Conservation (phyloP, 163 green algal genomes). For the Smithsoniella earleae region DNA sequence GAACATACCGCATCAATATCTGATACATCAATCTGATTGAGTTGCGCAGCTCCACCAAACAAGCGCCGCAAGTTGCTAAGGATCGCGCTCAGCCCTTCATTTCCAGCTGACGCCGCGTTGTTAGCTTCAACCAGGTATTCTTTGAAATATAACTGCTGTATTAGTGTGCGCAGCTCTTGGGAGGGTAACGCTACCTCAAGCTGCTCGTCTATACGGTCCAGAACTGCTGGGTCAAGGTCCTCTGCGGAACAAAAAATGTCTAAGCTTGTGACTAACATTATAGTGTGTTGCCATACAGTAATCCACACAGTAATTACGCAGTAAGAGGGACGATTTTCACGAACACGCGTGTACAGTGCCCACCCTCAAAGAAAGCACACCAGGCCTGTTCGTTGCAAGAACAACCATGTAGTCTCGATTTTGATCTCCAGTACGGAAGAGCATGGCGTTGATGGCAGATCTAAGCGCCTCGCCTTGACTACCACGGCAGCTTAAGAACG, state of each 20-base stretch:
- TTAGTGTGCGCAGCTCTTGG: conserved; percentile 52
- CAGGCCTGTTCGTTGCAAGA: conserved; percentile 92
- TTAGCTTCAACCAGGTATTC: conserved; percentile 36
- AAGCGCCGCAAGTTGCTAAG: not conserved
- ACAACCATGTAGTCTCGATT: conserved; percentile 88
- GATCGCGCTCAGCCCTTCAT: too few species aligned
- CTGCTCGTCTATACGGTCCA: conserved; percentile 95
- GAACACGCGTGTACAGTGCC: too few species aligned
- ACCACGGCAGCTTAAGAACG: conserved; percentile 82
- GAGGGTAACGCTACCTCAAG: conserved; percentile 50
- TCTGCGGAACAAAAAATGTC: conserved; percentile 38
- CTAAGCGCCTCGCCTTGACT: conserved; percentile 84
- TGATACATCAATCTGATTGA: conserved; percentile 14
- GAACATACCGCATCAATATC: not conserved
- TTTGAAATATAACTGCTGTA: conserved; percentile 80
- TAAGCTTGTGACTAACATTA: too few species aligned
- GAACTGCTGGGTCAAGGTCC: conserved; percentile 89
- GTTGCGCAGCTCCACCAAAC: not conserved
- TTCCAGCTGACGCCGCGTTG: not conserved
- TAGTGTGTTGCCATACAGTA: too few species aligned
- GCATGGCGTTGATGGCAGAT: conserved; percentile 88
- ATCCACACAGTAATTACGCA: too few species aligned
- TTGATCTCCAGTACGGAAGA: conserved; percentile 93
- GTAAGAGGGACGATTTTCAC: too few species aligned
- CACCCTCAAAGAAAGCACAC: too few species aligned